Evolutionary conservation across 2,329 filamentous ascomycete species (phyloP).

Genomic region (Penicillium italicum): DNA sequence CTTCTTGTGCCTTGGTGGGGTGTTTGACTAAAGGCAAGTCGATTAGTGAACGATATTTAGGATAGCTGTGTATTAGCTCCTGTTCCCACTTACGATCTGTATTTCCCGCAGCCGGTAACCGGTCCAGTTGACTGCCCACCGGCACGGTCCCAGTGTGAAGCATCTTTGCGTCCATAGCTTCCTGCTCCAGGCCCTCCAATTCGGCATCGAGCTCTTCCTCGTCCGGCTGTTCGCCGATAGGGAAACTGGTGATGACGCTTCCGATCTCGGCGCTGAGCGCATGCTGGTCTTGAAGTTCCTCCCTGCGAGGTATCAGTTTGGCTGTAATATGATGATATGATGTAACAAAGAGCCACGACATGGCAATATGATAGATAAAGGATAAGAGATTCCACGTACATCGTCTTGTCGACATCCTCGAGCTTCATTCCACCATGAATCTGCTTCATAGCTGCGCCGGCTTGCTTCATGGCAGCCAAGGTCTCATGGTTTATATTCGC

Average conservation of each 20-base stretch:
- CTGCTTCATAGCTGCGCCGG: slow-evolving; percentile 82
- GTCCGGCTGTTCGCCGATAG: slow-evolving; percentile 67
- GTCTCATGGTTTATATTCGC: slow-evolving; percentile 99
- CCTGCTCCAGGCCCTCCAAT: slow-evolving; percentile 82
- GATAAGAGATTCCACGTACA: slow-evolving; percentile 57
- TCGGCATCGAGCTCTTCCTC: slow-evolving; percentile 84
- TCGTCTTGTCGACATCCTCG: slow-evolving; percentile 91
- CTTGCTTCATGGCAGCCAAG: slow-evolving; percentile 86
- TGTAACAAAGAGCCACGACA: neutral
- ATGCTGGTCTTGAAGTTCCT: slow-evolving; percentile 86
- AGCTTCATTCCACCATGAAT: slow-evolving; percentile 89
- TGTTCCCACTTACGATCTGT: slow-evolving; percentile 65
- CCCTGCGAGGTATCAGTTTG: slow-evolving; percentile 54
- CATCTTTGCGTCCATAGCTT: slow-evolving; percentile 91
- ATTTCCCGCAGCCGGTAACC: slow-evolving; percentile 70
- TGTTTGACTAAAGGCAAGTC: slow-evolving; percentile 38
- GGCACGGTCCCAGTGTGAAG: slow-evolving; percentile 82
- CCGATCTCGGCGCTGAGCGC: slow-evolving; percentile 90
- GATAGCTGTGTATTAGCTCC: neutral
- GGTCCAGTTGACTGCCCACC: slow-evolving; percentile 70
- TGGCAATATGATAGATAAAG: neutral
- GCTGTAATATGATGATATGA: neutral
- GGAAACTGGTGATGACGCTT: slow-evolving; percentile 72
- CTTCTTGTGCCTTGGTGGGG: slow-evolving; percentile 55
- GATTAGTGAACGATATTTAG: slow-evolving; percentile 7